These are phyloP conservation scores for Cladochytrium replicatum DNA, from an alignment of 192 early-diverging fungal genomes.

Conservation along the genomic window DNA sequence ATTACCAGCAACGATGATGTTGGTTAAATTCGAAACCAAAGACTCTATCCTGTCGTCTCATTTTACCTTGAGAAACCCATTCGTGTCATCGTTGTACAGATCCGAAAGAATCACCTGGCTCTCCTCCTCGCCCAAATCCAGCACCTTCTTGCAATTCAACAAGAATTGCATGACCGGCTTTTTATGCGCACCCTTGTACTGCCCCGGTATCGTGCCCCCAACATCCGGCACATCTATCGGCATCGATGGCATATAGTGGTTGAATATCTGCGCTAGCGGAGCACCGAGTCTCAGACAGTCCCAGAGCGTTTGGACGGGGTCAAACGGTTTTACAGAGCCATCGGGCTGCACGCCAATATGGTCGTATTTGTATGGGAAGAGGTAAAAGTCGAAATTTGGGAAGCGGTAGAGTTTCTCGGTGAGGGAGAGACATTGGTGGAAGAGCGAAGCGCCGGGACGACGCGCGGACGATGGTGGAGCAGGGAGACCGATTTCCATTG, in stretches of 20 bases:
- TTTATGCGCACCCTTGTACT: conserved; percentile 59
- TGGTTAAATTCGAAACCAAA: not conserved
- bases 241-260: conserved; percentile 24
- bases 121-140: conserved; percentile 58
- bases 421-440: conserved; percentile 29
- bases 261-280: conserved; percentile 37
- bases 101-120: conserved; percentile 77
- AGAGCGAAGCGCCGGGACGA: conserved; percentile 39
- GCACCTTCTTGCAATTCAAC: conserved; percentile 72
- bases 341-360: conserved; percentile 20
- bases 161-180: conserved; percentile 79
- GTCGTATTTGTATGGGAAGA: conserved; percentile 34
- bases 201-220: conserved; percentile 6
- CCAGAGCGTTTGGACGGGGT: conserved; percentile 37
- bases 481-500: no score
- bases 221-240: conserved; percentile 27
- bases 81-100: conserved; percentile 88
- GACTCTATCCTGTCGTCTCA: no score
- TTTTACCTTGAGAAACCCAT: conserved; percentile 95
- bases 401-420: conserved; percentile 41
- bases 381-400: conserved; percentile 39
- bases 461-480: no score
- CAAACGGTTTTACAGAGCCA: conserved; percentile 9
- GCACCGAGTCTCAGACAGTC: conserved; percentile 38
- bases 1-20: conserved; percentile 8